Percentiles rank a stretch among this genome's conserved stretches.
These are phyloP conservation scores for Quercus parvula DNA, from an alignment of 306 rosid genomes.

Conservation along the genomic window DNA sequence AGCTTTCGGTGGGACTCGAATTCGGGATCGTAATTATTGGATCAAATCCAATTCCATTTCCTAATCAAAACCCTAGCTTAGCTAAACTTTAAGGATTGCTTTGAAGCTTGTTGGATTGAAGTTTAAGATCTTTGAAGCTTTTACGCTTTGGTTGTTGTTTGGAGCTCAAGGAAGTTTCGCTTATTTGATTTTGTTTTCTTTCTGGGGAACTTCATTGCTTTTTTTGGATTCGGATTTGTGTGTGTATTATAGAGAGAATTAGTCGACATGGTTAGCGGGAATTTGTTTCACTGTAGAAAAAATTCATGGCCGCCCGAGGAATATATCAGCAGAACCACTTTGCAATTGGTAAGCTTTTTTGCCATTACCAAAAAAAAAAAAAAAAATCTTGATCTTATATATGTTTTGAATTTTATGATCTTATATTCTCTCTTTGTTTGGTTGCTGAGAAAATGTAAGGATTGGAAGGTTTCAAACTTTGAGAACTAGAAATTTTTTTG, in stretches of 20 bases:
- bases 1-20: slow-evolving; percentile 13
- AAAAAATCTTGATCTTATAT: not conserved
- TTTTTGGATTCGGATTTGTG: not conserved
- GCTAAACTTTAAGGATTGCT: too few species aligned
- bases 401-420: not conserved
- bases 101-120: not conserved
- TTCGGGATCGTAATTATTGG: not conserved
- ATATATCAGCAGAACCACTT: slow-evolving; percentile 69
- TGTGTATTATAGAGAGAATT: not conserved
- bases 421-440: slow-evolving; percentile 1
- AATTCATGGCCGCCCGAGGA: slow-evolving; percentile 97
- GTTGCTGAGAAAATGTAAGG: slow-evolving; percentile 16
- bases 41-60: not conserved
- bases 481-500: not conserved
- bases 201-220: not conserved
- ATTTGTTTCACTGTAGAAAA: slow-evolving; percentile 72
- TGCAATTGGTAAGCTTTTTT: slow-evolving; percentile 59
- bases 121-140: not conserved
- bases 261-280: slow-evolving; percentile 63
- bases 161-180: slow-evolving; percentile 10
- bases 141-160: slow-evolving; percentile 21
- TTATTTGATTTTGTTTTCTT: not conserved
- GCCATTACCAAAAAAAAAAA: too few species aligned
- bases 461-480: not conserved
- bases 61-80: too few species aligned